phyloP scores from a whole-genome alignment of 2,329 filamentous ascomycete species.

The Penicillium sclerotiorum region DNA sequence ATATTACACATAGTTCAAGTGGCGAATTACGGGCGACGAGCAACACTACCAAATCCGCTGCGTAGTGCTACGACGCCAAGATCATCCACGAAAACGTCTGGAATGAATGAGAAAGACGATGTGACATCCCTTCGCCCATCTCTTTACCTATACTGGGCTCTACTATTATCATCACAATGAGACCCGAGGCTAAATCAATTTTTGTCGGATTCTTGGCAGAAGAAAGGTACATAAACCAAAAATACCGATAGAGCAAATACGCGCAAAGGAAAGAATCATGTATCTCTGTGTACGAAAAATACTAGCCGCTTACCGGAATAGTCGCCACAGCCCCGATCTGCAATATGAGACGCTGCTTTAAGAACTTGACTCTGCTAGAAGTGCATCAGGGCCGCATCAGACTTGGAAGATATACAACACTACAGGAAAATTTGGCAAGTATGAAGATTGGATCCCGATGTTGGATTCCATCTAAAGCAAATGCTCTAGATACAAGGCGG shows the following conservation, averaged over 20 bases:
- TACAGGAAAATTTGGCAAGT: too few relatives aligned
- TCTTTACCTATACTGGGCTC: background rate
- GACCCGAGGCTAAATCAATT: conserved; percentile 5
- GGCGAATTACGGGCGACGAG: conserved; percentile 10
- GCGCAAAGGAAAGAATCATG: conserved; percentile 5
- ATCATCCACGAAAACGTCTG: conserved; percentile 11
- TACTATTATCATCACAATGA: conserved; percentile 8
- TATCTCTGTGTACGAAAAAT: conserved; percentile 11
- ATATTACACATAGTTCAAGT: conserved; percentile 8
- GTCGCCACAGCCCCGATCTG: conserved; percentile 2
- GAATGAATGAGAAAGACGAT: conserved; percentile 7
- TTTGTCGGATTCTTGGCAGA: conserved; percentile 10
- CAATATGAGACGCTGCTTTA: conserved; percentile 4
- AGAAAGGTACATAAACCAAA: conserved; percentile 14
- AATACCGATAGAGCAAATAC: conserved; percentile 11
- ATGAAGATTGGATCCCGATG: too few relatives aligned
- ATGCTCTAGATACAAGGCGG: conserved; percentile 7
- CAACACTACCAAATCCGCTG: conserved; percentile 8
- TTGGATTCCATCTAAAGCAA: background rate
- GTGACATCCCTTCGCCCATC: conserved; percentile 1
- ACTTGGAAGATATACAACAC: conserved; percentile 3
- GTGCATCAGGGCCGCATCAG: background rate
- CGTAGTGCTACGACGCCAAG: conserved; percentile 9
- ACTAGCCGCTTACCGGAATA: conserved; percentile 5
- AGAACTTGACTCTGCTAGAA: conserved; percentile 6